phyloP scores from a whole-genome alignment of 1,284 basidiomycete genomes.

The Cerrena zonata region DNA sequence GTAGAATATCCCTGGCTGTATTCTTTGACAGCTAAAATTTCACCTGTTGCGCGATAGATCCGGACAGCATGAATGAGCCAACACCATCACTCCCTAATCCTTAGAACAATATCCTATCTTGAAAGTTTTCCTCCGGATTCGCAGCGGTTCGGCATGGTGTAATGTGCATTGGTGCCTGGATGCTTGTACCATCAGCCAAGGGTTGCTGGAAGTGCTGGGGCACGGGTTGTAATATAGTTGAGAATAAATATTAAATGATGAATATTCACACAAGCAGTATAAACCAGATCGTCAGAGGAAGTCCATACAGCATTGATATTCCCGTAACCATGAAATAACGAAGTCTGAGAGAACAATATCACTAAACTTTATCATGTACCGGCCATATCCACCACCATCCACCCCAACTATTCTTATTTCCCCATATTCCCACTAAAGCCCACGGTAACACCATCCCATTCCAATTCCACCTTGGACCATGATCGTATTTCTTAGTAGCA shows the following conservation, averaged over 20 bases:
- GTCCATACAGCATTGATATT: too few species aligned
- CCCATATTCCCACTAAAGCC: background rate
- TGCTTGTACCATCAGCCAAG: too few species aligned
- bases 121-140: background rate
- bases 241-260: too few species aligned
- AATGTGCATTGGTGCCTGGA: background rate
- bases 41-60: background rate
- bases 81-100: background rate
- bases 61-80: background rate
- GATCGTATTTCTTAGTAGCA: background rate
- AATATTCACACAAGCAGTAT: too few species aligned
- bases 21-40: background rate
- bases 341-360: too few species aligned
- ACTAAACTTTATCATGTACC: too few species aligned
- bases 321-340: too few species aligned
- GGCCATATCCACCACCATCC: conserved; percentile 2
- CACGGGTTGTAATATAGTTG: too few species aligned
- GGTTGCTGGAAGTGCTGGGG: too few species aligned
- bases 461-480: background rate
- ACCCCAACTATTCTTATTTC: background rate
- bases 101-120: background rate
- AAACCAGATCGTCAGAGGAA: too few species aligned
- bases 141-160: background rate
- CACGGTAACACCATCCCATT: background rate
- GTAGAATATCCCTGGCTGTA: background rate